Conservation (phyloP, 2,329 filamentous ascomycete species). For the Alternaria sp. region DNA sequence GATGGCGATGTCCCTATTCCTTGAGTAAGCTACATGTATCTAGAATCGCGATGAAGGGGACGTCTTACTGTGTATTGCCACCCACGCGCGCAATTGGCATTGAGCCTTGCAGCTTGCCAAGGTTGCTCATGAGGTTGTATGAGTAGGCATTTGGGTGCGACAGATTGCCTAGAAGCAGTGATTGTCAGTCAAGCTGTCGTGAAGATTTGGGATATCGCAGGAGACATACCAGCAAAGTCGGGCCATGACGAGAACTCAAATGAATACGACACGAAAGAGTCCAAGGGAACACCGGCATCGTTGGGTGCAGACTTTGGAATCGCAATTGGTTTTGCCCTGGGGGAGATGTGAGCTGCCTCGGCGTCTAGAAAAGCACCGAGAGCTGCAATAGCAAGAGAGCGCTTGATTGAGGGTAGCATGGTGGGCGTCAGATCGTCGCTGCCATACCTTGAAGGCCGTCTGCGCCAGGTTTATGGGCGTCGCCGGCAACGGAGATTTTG, state of each 20-base stretch:
- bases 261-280: conserved; percentile 6
- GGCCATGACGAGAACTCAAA: conserved; percentile 11
- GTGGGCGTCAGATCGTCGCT: not conserved
- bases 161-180: conserved; percentile 51
- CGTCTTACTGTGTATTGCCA: conserved; percentile 68
- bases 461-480: not conserved
- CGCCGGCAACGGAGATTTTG: not conserved
- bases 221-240: not conserved
- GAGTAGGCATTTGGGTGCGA: conserved; percentile 65
- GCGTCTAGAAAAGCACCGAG: not conserved
- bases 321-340: not conserved
- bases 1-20: conserved; percentile 34
- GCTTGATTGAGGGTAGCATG: not conserved
- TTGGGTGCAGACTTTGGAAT: not conserved
- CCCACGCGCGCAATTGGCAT: conserved; percentile 68
- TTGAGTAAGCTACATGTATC: conserved; percentile 56
- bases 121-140: conserved; percentile 64
- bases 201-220: no score
- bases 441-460: not conserved
- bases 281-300: conserved; percentile 4
- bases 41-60: conserved; percentile 54
- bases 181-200: not conserved
- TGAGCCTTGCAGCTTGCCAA: conserved; percentile 59
- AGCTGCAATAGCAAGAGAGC: not conserved
- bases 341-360: not conserved